Conservation (phyloP, 768 basidiomycete species). For the Suillus brevipes region DNA sequence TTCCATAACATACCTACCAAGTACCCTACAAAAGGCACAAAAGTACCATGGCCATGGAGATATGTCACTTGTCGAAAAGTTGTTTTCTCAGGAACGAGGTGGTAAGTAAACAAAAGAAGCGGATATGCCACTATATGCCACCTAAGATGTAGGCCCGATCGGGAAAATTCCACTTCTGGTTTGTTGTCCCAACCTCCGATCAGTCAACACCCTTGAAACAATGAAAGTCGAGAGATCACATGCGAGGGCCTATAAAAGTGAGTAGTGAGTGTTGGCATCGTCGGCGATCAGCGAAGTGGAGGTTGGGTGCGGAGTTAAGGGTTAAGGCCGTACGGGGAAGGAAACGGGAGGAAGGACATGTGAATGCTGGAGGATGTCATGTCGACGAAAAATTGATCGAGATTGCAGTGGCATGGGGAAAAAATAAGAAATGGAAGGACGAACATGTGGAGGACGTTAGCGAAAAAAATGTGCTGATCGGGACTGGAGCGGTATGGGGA, state of each 20-base stretch:
- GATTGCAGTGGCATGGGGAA: background rate
- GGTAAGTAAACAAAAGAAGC: background rate
- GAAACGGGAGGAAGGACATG: background rate
- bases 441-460: background rate
- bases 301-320: background rate
- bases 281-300: background rate
- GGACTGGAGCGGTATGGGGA: background rate
- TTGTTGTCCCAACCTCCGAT: background rate
- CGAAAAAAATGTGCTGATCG: background rate
- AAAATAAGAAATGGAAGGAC: background rate
- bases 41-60: slow-evolving; percentile 2
- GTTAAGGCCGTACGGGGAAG: background rate
- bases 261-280: background rate
- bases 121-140: background rate
- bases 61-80: slow-evolving; percentile 1
- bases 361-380: background rate
- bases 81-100: background rate
- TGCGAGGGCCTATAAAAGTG: background rate
- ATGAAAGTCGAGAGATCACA: background rate
- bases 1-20: background rate
- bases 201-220: background rate
- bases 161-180: background rate
- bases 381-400: background rate
- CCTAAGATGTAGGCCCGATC: background rate
- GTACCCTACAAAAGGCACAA: background rate